phyloP scores from a whole-genome alignment of 2,329 filamentous ascomycete genomes.

The Fusarium staphyleae region DNA sequence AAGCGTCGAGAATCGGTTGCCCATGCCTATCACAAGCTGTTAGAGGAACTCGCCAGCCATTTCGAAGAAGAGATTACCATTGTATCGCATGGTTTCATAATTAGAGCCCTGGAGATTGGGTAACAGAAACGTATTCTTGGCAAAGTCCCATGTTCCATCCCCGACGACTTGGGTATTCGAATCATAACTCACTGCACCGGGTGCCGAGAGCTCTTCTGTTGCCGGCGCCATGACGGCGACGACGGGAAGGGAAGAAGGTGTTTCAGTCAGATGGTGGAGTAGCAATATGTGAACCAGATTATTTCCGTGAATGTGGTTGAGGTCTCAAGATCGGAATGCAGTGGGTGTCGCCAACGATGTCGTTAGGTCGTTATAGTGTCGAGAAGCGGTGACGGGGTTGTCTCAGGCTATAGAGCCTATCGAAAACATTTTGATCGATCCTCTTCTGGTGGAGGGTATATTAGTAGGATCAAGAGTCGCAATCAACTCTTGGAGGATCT shows the following conservation, averaged over 20 bases:
- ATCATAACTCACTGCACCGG: slow-evolving; percentile 75
- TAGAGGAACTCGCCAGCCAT: slow-evolving; percentile 4
- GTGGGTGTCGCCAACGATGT: slow-evolving; percentile 16
- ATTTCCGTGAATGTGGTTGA: slow-evolving; percentile 1
- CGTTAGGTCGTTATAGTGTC: slow-evolving; percentile 1
- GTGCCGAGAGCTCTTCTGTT: slow-evolving; percentile 67
- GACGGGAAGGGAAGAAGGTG: slow-evolving; percentile 38
- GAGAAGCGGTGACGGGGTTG: slow-evolving; percentile 21
- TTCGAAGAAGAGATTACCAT: slow-evolving; percentile 63
- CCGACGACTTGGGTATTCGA: slow-evolving; percentile 79
- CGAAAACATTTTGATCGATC: slow-evolving; percentile 17
- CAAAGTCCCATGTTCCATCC: slow-evolving; percentile 84
- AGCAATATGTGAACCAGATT: background rate
- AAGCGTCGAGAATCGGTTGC: slow-evolving; percentile 76
- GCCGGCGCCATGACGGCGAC: slow-evolving; percentile 67
- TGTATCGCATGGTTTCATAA: slow-evolving; percentile 84
- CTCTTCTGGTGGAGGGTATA: slow-evolving; percentile 3
- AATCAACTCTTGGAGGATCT: slow-evolving; percentile 1
- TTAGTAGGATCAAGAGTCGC: background rate
- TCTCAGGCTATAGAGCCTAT: slow-evolving; percentile 24
- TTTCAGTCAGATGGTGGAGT: slow-evolving; percentile 28
- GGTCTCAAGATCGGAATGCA: slow-evolving; percentile 26
- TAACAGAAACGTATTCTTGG: slow-evolving; percentile 77
- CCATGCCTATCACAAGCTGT: slow-evolving; percentile 69
- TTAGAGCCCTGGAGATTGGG: slow-evolving; percentile 80